Base-by-base conservation (phyloP, 495 filamentous ascomycete species). In the Aspergillus affinis region DNA sequence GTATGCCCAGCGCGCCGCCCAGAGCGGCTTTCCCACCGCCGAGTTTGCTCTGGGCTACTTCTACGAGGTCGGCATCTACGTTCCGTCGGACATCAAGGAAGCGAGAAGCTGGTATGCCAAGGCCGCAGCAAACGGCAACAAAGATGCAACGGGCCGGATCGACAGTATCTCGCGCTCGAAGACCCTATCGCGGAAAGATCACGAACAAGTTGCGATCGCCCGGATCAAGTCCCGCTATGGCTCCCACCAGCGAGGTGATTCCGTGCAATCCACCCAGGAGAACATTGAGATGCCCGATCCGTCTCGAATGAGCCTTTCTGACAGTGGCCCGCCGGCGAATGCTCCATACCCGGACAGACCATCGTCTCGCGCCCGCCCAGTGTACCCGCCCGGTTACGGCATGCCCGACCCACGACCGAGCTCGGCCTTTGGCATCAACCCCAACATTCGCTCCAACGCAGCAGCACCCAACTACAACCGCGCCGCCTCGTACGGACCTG, bases 11-110 rank as follows among this genome's bases (percentile, higher is more conserved):
- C 84, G 92, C 49, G 94, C 94, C 5, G 93, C 94, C 29, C 76
- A 84, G 54, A 82, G 84, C 32, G 89, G 90, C 23, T 82, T 98
- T 47, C 81, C 91, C 2, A 98, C 93, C 0, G 94, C 93, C 19
- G 92, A 97, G 72, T 98, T 98, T 65, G 94, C 95, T 48, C 84
- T 98, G 81, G 94, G 94, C 6, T 98, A 98, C 72, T 98, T 97
- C 73, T 88, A 93, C 72, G 94, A 98, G 73, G 93, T 98, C 61
- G 94, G 94, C 58, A 91, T 98, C 67, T 88, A 89, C 67, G 89
- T 93, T 19, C 82, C 82, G 2, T 86, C 88, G 27, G 88, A 97
- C 69, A 77, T 97, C 46, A 85, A 86, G 62, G 90, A 94, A 72
- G 94, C 94, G 5, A 81, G 88, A 61, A 86, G 77, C 59, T 98